Evolutionary conservation across 257 asterid species (phyloP).

Genomic region (Petunia axillaris): DNA sequence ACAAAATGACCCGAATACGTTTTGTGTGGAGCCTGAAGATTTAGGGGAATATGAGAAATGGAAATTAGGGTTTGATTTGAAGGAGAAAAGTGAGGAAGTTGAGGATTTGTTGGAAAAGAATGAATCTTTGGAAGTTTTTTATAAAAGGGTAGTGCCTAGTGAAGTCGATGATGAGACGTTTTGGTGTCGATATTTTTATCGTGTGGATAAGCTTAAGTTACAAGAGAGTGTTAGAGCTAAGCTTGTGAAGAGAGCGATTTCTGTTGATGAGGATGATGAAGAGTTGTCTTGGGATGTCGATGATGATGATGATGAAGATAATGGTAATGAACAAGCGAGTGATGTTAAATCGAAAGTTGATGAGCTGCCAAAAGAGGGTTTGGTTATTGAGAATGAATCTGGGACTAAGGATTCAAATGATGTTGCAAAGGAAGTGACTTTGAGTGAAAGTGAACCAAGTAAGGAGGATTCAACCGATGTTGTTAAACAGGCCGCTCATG

Average conservation of each 20-base stretch:
- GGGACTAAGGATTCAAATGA: background rate
- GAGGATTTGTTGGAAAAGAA: constrained; percentile 59
- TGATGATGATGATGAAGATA: constrained; percentile 55
- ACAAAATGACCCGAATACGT: constrained; percentile 62
- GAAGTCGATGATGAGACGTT: constrained; percentile 69
- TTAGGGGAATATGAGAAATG: constrained; percentile 65
- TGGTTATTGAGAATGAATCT: constrained; percentile 10
- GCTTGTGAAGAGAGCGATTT: constrained; percentile 74
- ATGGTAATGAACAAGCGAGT: constrained; percentile 32
- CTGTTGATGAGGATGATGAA: constrained; percentile 72
- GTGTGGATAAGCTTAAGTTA: constrained; percentile 75
- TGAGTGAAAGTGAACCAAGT: background rate
- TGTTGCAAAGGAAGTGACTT: background rate
- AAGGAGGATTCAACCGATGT: constrained; percentile 27
- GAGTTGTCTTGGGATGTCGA: constrained; percentile 92
- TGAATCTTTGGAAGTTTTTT: constrained; percentile 55
- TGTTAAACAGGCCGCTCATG: constrained; percentile 31
- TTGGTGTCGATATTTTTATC: constrained; percentile 75
- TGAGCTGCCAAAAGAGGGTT: background rate
- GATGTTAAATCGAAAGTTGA: constrained; percentile 7
- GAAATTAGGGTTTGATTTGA: constrained; percentile 56
- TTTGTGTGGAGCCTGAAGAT: constrained; percentile 78
- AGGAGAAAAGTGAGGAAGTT: constrained; percentile 48
- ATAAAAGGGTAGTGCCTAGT: constrained; percentile 54
- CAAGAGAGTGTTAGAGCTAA: constrained; percentile 80